Percentiles rank a stretch among this genome's conserved stretches.
These are phyloP conservation scores for Begonia loranthoides DNA, from an alignment of 306 rosid species.

Conservation along the genomic window DNA sequence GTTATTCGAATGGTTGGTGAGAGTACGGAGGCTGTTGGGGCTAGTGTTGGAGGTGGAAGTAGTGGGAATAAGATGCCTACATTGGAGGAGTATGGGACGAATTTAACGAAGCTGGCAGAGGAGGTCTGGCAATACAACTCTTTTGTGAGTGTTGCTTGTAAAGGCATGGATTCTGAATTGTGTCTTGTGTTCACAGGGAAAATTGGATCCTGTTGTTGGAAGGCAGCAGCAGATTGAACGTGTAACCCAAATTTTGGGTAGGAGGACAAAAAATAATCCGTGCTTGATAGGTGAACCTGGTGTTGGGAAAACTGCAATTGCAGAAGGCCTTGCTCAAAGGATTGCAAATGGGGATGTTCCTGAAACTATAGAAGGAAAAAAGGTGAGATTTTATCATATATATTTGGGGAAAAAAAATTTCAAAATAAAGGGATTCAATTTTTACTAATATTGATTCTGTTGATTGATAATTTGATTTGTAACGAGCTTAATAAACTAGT, in stretches of 20 bases:
- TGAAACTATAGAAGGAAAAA: slow-evolving; percentile 93
- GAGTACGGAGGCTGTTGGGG: slow-evolving; percentile 90
- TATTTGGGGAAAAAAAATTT: too few relatives aligned
- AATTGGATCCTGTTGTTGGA: slow-evolving; percentile 94
- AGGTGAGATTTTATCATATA: slow-evolving; percentile 28
- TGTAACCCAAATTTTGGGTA: slow-evolving; percentile 84
- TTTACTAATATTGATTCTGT: too few relatives aligned
- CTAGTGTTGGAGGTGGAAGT: slow-evolving; percentile 80
- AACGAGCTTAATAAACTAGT: too few relatives aligned
- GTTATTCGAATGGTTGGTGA: slow-evolving; percentile 99
- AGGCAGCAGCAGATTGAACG: slow-evolving; percentile 92
- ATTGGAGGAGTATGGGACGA: slow-evolving; percentile 93
- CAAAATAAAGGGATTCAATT: too few relatives aligned
- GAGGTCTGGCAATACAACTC: slow-evolving; percentile 37
- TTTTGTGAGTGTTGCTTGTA: slow-evolving; percentile 2
- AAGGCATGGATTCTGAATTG: slow-evolving; percentile 1
- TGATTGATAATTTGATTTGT: too few relatives aligned
- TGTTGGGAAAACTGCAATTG: slow-evolving; percentile 95
- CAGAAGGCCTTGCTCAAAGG: slow-evolving; percentile 94
- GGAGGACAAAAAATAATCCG: slow-evolving; percentile 88
- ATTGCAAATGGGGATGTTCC: slow-evolving; percentile 92
- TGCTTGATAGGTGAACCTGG: slow-evolving; percentile 98
- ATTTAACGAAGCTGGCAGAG: slow-evolving; percentile 89
- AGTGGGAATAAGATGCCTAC: slow-evolving; percentile 92
- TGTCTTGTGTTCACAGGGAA: slow-evolving; percentile 40